These are phyloP conservation scores for Iodosphaeria phyllophila DNA, from an alignment of 2,329 filamentous ascomycete species.

Conservation along the genomic window DNA sequence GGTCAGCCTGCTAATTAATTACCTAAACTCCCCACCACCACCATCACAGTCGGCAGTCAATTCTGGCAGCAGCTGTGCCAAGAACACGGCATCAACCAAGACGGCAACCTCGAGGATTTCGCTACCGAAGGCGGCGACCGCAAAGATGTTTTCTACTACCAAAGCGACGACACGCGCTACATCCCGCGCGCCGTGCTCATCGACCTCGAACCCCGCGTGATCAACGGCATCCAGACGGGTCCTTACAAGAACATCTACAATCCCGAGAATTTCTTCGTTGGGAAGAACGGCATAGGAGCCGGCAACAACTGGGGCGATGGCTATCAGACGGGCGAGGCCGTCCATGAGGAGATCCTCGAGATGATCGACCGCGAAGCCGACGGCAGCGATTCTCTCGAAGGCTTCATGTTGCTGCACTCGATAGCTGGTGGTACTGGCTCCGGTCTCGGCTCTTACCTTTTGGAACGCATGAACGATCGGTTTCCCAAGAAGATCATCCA, in stretches of 20 bases:
- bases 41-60: conserved; percentile 63
- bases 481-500: conserved; percentile 99
- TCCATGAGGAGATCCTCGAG: conserved; percentile 95
- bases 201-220: conserved; percentile 83
- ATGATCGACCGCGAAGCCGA: conserved; percentile 99
- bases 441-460: conserved; percentile 83
- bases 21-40: conserved; percentile 3
- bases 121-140: conserved; percentile 93
- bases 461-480: conserved; percentile 88
- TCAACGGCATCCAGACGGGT: conserved; percentile 81
- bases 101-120: conserved; percentile 94
- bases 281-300: conserved; percentile 81
- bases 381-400: conserved; percentile 92
- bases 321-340: conserved; percentile 77
- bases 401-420: conserved; percentile 97
- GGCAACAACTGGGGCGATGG: conserved; percentile 98
- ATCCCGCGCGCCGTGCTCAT: conserved; percentile 92
- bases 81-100: conserved; percentile 93
- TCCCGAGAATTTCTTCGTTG: conserved; percentile 95
- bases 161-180: conserved; percentile 96
- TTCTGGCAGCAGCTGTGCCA: conserved; percentile 99
- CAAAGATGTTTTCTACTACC: conserved; percentile 99
- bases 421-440: conserved; percentile 95
- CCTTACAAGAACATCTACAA: conserved; percentile 99
- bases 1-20: conserved; percentile 6